Conservation (phyloP, 148 eudicot genomes). For the Bassia scoparia region DNA sequence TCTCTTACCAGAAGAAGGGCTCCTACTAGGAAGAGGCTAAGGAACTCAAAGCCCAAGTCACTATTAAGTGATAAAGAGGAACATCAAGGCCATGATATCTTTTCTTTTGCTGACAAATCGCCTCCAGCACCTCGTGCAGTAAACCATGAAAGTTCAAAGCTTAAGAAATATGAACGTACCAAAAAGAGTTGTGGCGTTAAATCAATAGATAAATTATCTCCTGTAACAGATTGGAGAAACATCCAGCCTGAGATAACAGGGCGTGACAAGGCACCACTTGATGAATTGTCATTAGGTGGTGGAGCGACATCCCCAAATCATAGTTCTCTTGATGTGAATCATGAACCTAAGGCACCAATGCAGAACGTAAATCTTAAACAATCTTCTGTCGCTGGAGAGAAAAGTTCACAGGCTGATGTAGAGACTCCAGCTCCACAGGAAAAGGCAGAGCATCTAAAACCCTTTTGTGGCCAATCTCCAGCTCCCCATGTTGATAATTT, state of each 20-base stretch:
- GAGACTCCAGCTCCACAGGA: constrained; percentile 26
- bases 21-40: constrained; percentile 29
- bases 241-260: constrained; percentile 21
- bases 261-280: constrained; percentile 29
- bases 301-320: constrained; percentile 17
- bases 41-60: constrained; percentile 30
- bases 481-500: constrained; percentile 32
- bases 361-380: constrained; percentile 18
- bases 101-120: constrained; percentile 42
- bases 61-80: constrained; percentile 26
- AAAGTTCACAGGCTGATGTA: constrained; percentile 27
- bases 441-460: constrained; percentile 28
- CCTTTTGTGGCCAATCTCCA: constrained; percentile 32
- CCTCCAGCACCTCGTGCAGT: constrained; percentile 29
- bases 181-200: constrained; percentile 36
- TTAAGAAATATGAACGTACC: constrained; percentile 32
- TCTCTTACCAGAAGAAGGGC: constrained; percentile 47
- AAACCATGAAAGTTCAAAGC: constrained; percentile 25
- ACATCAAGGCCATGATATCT: constrained; percentile 28
- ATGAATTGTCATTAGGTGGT: constrained; percentile 27
- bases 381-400: constrained; percentile 30
- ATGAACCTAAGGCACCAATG: constrained; percentile 25
- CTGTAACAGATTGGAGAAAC: constrained; percentile 25
- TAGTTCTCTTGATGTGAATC: constrained; percentile 25
- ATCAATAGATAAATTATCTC: constrained; percentile 24